Conservation (phyloP, 2,329 filamentous ascomycete species). For the Talaromyces verruculosus region DNA sequence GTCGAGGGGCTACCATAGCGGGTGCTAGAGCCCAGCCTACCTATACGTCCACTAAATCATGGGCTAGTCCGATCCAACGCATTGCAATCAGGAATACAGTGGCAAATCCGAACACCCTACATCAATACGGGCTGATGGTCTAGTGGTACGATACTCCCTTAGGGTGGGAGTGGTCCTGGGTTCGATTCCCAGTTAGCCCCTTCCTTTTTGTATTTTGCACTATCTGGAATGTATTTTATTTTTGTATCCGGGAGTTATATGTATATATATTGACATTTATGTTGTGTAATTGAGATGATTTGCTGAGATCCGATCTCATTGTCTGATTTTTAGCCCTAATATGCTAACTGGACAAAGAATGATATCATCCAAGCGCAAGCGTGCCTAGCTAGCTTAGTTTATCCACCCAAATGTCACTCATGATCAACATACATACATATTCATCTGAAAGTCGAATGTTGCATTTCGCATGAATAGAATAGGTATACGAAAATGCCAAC, state of each 20-base stretch:
- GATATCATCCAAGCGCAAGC: background rate
- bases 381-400: background rate
- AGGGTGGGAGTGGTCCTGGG: conserved; percentile 16
- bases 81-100: background rate
- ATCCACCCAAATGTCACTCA: background rate
- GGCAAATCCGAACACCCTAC: background rate
- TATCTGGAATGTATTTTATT: no score
- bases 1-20: no score
- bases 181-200: conserved; percentile 17
- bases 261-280: background rate
- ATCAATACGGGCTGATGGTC: conserved; percentile 10
- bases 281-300: background rate
- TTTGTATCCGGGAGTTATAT: background rate
- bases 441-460: no score
- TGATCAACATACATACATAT: no score
- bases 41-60: background rate
- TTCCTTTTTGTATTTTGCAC: background rate
- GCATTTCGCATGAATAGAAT: no score
- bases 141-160: conserved; percentile 17
- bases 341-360: background rate
- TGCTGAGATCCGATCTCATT: background rate
- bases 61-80: background rate
- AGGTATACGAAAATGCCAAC: no score
- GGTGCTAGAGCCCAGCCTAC: background rate
- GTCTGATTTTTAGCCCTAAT: background rate